These are phyloP conservation scores for Pilaira anomala DNA, from an alignment of 192 early-diverging fungal genomes.

Conservation along the genomic window DNA sequence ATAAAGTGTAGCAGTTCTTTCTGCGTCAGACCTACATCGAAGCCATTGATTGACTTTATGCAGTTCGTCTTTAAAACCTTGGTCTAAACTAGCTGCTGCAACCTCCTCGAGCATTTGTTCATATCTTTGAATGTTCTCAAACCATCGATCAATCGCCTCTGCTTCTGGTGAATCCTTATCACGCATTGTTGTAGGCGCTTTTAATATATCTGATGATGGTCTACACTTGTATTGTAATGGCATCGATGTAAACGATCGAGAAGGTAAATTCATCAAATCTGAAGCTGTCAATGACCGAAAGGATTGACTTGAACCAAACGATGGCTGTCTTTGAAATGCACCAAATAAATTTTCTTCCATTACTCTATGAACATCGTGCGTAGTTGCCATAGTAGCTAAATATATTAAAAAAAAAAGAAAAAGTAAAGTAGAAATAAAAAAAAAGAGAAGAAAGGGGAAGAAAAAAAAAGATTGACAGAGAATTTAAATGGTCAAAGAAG, in stretches of 20 bases:
- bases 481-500: not conserved
- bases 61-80: constrained; percentile 86
- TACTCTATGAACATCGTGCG: constrained; percentile 27
- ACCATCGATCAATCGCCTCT: constrained; percentile 85
- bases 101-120: constrained; percentile 91
- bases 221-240: not conserved
- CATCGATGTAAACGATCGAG: not conserved
- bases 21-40: constrained; percentile 80
- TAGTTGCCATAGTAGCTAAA: constrained; percentile 13
- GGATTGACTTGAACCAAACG: not conserved
- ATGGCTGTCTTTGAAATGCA: constrained; percentile 15
- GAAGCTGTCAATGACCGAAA: constrained; percentile 26
- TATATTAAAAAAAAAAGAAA: constrained; percentile 17
- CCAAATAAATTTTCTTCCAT: constrained; percentile 25
- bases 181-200: constrained; percentile 8
- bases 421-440: constrained; percentile 15
- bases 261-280: constrained; percentile 21
- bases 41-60: constrained; percentile 95
- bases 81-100: constrained; percentile 76
- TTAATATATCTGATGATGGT: constrained; percentile 30
- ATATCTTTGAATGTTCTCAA: constrained; percentile 88
- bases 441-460: constrained; percentile 4
- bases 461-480: not conserved
- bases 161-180: constrained; percentile 28
- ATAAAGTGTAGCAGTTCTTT: constrained; percentile 91